These are phyloP conservation scores for Dictyophora rubrovolvata DNA, from an alignment of 768 basidiomycete genomes.

Conservation along the genomic window DNA sequence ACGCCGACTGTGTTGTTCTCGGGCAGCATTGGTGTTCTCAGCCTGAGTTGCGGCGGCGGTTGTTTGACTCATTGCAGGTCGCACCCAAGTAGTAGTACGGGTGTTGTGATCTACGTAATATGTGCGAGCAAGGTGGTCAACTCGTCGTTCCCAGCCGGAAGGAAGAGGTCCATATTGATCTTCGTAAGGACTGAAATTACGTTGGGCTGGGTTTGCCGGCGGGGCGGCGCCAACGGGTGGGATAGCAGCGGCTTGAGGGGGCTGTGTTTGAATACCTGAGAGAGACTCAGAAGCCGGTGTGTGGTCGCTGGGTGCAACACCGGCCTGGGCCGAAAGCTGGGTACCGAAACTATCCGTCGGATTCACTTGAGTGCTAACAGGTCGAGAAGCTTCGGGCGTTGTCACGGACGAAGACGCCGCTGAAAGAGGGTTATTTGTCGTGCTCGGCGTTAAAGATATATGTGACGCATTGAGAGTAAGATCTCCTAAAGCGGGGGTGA, in stretches of 20 bases:
- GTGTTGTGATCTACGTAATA: slow-evolving; percentile 99
- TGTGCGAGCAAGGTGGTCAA: slow-evolving; percentile 89
- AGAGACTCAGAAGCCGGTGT: slow-evolving; percentile 15
- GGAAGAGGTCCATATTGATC: slow-evolving; percentile 92
- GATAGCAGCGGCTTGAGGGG: slow-evolving; percentile 15
- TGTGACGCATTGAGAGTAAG: slow-evolving; percentile 43
- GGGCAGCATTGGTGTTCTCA: slow-evolving; percentile 73
- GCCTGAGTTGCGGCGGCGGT: slow-evolving; percentile 64
- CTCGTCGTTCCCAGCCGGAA: slow-evolving; percentile 90
- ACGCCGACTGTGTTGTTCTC: slow-evolving; percentile 77
- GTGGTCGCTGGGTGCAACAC: slow-evolving; percentile 17
- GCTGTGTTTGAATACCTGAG: slow-evolving; percentile 14
- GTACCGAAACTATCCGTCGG: slow-evolving; percentile 32
- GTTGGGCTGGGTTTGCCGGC: slow-evolving; percentile 42
- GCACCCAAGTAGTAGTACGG: slow-evolving; percentile 94
- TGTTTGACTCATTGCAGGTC: slow-evolving; percentile 70
- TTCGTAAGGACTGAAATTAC: slow-evolving; percentile 89
- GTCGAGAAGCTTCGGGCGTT: slow-evolving; percentile 44
- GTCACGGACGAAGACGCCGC: slow-evolving; percentile 20
- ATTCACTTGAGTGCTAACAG: slow-evolving; percentile 58
- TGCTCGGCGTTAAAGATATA: slow-evolving; percentile 43
- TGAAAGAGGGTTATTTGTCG: slow-evolving; percentile 20
- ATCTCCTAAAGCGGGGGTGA: slow-evolving; percentile 35
- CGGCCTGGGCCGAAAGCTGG: slow-evolving; percentile 31
- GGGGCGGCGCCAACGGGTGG: slow-evolving; percentile 34